Conservation (phyloP, 1,284 basidiomycete genomes). For the Macrocystidia cucumis region DNA sequence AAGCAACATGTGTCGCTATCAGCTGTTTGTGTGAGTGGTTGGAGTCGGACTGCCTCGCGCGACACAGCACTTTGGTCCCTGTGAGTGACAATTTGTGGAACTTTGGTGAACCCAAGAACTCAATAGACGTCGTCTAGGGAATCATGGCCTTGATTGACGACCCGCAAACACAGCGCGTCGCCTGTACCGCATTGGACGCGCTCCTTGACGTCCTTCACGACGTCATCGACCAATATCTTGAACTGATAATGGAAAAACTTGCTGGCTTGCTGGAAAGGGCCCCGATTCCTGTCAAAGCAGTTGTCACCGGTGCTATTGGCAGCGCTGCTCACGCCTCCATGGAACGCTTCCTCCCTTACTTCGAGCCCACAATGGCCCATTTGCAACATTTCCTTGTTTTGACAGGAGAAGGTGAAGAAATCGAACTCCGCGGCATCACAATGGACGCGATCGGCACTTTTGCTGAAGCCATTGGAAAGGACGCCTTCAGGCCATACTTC, state of each 20-base stretch:
- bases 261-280: conserved; percentile 85
- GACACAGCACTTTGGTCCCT: conserved; percentile 84
- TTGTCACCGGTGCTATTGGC: conserved; percentile 97
- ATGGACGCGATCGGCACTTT: conserved; percentile 99
- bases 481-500: conserved; percentile 95
- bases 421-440: conserved; percentile 93
- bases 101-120: conserved; percentile 5
- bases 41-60: conserved; percentile 86
- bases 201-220: conserved; percentile 94
- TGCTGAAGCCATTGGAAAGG: conserved; percentile 93
- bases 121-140: conserved; percentile 37
- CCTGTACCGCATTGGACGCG: conserved; percentile 95
- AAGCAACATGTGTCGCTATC: conserved; percentile 92
- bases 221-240: conserved; percentile 87
- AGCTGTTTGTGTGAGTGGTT: conserved; percentile 98
- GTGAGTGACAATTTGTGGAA: conserved; percentile 33
- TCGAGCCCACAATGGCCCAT: conserved; percentile 86
- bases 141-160: conserved; percentile 91
- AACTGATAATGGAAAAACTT: conserved; percentile 94
- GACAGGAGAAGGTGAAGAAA: conserved; percentile 81
- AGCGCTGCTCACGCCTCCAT: conserved; percentile 98
- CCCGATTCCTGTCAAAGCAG: conserved; percentile 83
- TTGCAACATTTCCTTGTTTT: conserved; percentile 85
- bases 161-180: conserved; percentile 81
- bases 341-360: conserved; percentile 90